Percentiles rank a stretch among this genome's conserved stretches.
These are phyloP conservation scores for Zychaea mexicana DNA, from an alignment of 371 early-diverging fungal species.

Conservation along the genomic window DNA sequence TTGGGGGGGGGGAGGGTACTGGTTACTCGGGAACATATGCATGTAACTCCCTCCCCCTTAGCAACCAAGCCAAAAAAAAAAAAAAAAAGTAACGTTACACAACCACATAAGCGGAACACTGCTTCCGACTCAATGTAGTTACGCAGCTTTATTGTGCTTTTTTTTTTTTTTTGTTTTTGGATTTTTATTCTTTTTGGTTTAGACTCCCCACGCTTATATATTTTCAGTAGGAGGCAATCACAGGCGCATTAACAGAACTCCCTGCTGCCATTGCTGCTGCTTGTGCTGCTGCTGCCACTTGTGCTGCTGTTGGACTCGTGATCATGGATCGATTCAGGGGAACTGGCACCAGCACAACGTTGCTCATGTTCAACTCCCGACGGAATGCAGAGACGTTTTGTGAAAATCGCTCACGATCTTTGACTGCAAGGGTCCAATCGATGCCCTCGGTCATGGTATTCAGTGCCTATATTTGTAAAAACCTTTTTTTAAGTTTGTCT, in stretches of 20 bases:
- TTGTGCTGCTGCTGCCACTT: no score
- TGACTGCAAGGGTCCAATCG: slow-evolving; percentile 59
- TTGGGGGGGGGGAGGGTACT: no score
- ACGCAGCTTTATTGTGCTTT: not conserved
- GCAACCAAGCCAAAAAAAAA: no score
- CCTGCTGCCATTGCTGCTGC: no score
- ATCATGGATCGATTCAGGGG: not conserved
- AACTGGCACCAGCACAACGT: slow-evolving; percentile 51
- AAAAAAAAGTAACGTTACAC: not conserved
- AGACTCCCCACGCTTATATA: no score
- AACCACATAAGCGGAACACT: not conserved
- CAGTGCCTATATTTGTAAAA: no score
- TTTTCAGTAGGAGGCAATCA: not conserved
- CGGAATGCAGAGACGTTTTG: slow-evolving; percentile 74
- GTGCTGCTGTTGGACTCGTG: not conserved
- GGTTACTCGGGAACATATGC: no score
- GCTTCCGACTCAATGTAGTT: not conserved
- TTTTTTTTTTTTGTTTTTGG: slow-evolving; percentile 7
- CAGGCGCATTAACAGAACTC: not conserved
- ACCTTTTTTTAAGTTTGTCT: no score
- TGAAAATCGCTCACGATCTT: slow-evolving; percentile 82
- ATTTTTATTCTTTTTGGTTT: no score
- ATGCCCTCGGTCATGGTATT: slow-evolving; percentile 70
- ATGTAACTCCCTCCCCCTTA: not conserved
- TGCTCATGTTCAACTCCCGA: slow-evolving; percentile 58